Evolutionary conservation across 108 stramenopile species (phyloP).

Genomic region (Nitzschia palea): DNA sequence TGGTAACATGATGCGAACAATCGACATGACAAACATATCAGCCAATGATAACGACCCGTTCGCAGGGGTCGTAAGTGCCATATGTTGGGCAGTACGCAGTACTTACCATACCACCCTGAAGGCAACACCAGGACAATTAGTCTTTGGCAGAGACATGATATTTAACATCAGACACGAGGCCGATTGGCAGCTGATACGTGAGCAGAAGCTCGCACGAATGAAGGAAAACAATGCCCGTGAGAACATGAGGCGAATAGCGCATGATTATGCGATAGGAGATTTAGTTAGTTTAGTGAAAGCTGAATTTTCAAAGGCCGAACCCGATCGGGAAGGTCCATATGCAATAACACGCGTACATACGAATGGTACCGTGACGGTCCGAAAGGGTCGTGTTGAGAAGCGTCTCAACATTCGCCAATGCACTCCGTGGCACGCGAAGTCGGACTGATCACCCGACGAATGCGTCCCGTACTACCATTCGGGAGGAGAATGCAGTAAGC

Average conservation of each 20-base stretch:
- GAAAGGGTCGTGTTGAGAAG: too few species aligned
- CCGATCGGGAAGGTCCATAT: background rate
- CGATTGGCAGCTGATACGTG: background rate
- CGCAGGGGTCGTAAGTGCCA: too few species aligned
- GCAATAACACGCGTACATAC: background rate
- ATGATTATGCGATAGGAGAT: background rate
- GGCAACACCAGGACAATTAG: background rate
- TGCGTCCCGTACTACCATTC: too few species aligned
- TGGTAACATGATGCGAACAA: too few species aligned
- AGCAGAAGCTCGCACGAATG: background rate
- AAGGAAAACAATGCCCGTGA: background rate
- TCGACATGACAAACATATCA: too few species aligned
- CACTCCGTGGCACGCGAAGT: too few species aligned
- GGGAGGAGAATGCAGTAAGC: too few species aligned
- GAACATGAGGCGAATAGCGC: background rate
- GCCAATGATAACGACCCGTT: too few species aligned
- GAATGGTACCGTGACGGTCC: background rate
- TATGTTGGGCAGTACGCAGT: background rate
- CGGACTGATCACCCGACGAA: too few species aligned
- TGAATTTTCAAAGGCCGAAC: background rate
- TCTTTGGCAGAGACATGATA: constrained; percentile 5
- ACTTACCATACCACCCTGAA: background rate
- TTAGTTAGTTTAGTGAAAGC: background rate
- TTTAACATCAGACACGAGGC: background rate
- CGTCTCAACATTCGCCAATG: too few species aligned